Percentiles rank a stretch among this genome's conserved stretches.
These are phyloP conservation scores for Suillus lakei DNA, from an alignment of 768 basidiomycete species.

Conservation along the genomic window DNA sequence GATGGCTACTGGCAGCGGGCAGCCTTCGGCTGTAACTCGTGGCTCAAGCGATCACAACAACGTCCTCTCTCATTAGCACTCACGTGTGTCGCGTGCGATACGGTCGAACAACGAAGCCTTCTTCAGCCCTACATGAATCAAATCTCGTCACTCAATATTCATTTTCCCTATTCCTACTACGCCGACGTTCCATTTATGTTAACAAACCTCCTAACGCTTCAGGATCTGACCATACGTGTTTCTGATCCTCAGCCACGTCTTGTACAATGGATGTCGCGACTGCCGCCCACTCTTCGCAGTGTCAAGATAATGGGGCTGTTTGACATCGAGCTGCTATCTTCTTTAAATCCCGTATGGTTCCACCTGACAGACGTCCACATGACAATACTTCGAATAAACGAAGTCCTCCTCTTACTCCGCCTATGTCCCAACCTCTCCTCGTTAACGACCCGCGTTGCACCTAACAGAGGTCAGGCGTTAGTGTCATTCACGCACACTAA, in stretches of 20 bases:
- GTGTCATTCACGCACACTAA: not conserved
- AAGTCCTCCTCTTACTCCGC: not conserved
- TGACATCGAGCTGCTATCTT: not conserved
- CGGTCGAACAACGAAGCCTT: not conserved
- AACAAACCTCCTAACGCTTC: not conserved
- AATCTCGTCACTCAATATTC: not conserved
- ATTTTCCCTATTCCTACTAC: not conserved
- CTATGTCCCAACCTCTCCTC: not conserved
- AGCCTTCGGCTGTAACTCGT: no score
- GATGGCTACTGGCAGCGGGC: not conserved
- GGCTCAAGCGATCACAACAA: slow-evolving; percentile 10
- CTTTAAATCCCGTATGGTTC: not conserved
- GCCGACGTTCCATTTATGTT: not conserved
- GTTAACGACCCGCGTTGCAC: not conserved
- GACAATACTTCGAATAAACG: not conserved
- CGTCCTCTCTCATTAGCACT: not conserved
- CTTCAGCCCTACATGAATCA: not conserved
- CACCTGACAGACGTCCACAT: not conserved
- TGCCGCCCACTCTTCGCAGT: not conserved
- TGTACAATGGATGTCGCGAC: not conserved
- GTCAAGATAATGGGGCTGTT: not conserved
- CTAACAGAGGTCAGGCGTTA: not conserved
- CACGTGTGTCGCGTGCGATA: not conserved
- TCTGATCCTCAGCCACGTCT: not conserved
- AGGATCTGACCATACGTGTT: not conserved